These are phyloP conservation scores for Syncephalastrum racemosum DNA, from an alignment of 371 early-diverging fungal genomes.

Conservation along the genomic window DNA sequence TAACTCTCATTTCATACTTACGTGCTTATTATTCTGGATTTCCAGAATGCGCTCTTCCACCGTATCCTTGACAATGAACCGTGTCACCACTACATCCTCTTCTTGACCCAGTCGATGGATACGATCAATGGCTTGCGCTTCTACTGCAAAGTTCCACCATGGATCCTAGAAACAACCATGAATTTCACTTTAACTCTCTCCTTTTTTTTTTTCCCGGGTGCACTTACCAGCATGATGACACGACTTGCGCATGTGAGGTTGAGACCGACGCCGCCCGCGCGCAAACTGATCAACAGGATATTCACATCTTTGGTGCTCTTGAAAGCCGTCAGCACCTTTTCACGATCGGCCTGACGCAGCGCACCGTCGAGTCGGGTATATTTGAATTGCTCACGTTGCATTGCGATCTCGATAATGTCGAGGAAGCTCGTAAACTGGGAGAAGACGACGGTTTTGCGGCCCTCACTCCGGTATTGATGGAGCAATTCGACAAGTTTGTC, in stretches of 20 bases:
- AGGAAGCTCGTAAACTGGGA: conserved; percentile 85
- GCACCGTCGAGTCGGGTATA: conserved; percentile 74
- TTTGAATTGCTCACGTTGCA: conserved; percentile 49
- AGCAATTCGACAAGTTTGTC: conserved; percentile 55
- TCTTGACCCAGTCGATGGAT: conserved; percentile 84
- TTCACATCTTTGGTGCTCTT: conserved; percentile 32
- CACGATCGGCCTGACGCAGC: conserved; percentile 59
- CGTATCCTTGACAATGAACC: conserved; percentile 55
- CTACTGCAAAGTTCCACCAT: conserved; percentile 86
- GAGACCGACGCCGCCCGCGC: conserved; percentile 88
- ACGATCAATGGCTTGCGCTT: conserved; percentile 87
- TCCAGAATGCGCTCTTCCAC: conserved; percentile 70
- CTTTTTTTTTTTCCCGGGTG: no score
- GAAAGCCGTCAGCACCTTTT: conserved; percentile 59
- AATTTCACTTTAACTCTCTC: not conserved
- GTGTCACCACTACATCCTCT: conserved; percentile 55
- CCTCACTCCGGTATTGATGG: conserved; percentile 30
- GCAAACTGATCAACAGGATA: conserved; percentile 81
- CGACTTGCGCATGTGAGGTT: conserved; percentile 82
- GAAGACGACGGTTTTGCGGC: conserved; percentile 71
- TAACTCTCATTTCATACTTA: conserved; percentile 6
- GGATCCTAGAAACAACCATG: conserved; percentile 58
- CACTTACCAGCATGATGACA: conserved; percentile 64
- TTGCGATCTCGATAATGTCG: conserved; percentile 62
- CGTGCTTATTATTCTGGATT: conserved; percentile 61